Evolutionary conservation across 768 basidiomycete species (phyloP).

Genomic region (Chalciporus sphaerocephalus): DNA sequence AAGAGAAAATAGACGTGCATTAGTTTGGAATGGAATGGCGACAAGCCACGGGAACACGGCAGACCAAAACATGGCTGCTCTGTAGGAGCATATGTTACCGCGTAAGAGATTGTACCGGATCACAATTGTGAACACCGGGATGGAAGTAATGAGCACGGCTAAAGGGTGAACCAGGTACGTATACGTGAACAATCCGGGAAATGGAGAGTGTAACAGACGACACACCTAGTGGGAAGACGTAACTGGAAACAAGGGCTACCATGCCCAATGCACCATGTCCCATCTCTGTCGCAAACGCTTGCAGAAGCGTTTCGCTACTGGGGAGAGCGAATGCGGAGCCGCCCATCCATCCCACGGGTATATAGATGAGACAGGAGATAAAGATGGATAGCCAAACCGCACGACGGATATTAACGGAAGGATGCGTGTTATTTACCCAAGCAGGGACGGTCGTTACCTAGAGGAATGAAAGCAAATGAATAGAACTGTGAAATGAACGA

Average conservation of each 20-base stretch:
- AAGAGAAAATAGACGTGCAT: constrained; percentile 7
- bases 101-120: constrained; percentile 24
- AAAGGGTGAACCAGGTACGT: neutral
- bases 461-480: neutral
- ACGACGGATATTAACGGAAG: constrained; percentile 19
- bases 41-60: constrained; percentile 22
- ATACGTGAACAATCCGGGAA: neutral
- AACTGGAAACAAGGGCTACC: constrained; percentile 15
- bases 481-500: neutral
- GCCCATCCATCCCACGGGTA: constrained; percentile 23
- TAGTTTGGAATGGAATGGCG: constrained; percentile 24
- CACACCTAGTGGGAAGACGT: constrained; percentile 21
- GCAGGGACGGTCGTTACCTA: constrained; percentile 24
- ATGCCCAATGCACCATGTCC: constrained; percentile 3
- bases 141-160: constrained; percentile 25
- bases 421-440: constrained; percentile 24
- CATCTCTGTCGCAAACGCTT: constrained; percentile 9
- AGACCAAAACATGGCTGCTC: constrained; percentile 22
- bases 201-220: neutral
- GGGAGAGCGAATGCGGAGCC: constrained; percentile 11
- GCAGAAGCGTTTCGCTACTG: constrained; percentile 12
- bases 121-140: constrained; percentile 23
- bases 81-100: constrained; percentile 23
- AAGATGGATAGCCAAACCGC: constrained; percentile 22
- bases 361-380: constrained; percentile 23